Percentiles rank a stretch among this genome's conserved stretches.
Evolutionary conservation across 768 basidiomycete genomes (phyloP).

Genomic region (Amanita rimosa): DNA sequence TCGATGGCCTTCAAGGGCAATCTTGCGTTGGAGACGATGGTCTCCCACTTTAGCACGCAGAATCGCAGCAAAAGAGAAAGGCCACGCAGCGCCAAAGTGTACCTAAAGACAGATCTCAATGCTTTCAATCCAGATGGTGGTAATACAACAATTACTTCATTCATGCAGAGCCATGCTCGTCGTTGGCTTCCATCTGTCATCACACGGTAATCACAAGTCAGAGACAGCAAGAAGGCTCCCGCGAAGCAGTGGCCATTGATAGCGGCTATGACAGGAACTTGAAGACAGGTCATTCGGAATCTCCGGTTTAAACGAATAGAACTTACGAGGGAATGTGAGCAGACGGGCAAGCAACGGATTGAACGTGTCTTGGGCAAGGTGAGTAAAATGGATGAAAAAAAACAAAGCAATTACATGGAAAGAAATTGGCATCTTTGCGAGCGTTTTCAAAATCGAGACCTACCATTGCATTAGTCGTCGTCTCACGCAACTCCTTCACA

Average conservation of each 20-base stretch:
- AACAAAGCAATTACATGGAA: slow-evolving; percentile 38
- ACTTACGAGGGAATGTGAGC: slow-evolving; percentile 66
- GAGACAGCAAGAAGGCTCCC: slow-evolving; percentile 66
- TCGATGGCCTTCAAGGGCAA: slow-evolving; percentile 70
- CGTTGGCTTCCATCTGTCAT: slow-evolving; percentile 75
- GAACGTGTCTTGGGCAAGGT: slow-evolving; percentile 41
- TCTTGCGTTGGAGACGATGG: slow-evolving; percentile 49
- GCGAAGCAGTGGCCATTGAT: slow-evolving; percentile 86
- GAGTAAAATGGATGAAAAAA: not conserved
- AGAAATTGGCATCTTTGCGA: slow-evolving; percentile 45
- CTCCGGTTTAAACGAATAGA: not conserved
- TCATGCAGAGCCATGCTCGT: slow-evolving; percentile 87
- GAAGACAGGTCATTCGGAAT: not conserved
- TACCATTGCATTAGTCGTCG: slow-evolving; percentile 13
- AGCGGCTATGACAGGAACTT: slow-evolving; percentile 71
- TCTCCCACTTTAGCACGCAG: slow-evolving; percentile 55
- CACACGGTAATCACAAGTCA: slow-evolving; percentile 81
- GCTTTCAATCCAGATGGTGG: not conserved
- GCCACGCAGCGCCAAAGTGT: slow-evolving; percentile 77
- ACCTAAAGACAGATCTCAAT: slow-evolving; percentile 28
- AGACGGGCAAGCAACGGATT: slow-evolving; percentile 64
- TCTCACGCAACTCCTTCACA: not conserved
- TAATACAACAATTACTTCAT: slow-evolving; percentile 45
- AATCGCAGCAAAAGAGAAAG: slow-evolving; percentile 56
- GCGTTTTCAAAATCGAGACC: slow-evolving; percentile 55